phyloP scores from a whole-genome alignment of 2,329 filamentous ascomycete species.

The Clarireedia sp. region DNA sequence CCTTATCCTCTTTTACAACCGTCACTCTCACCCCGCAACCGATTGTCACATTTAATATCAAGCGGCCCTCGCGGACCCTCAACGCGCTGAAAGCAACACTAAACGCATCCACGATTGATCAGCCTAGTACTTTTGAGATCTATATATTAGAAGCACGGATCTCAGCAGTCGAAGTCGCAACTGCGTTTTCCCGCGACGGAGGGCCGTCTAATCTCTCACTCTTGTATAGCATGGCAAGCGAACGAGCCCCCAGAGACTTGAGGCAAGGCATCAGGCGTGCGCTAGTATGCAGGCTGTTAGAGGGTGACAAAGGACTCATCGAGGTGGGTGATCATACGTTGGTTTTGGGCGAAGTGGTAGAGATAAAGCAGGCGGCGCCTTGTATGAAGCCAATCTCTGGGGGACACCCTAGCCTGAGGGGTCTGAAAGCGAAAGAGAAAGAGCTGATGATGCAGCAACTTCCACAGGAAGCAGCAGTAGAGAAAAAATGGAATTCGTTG shows the following conservation, averaged over 20 bases:
- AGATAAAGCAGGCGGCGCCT: constrained; percentile 6
- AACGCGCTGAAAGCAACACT: constrained; percentile 16
- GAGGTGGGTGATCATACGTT: constrained; percentile 25
- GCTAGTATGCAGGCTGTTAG: constrained; percentile 18
- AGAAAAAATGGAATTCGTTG: too few species aligned
- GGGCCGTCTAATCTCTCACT: constrained; percentile 21
- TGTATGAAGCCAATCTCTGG: not conserved
- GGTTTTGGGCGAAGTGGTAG: constrained; percentile 21
- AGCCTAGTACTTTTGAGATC: not conserved
- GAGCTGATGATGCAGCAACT: too few species aligned
- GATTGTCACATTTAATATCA: constrained; percentile 29
- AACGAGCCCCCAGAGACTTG: not conserved
- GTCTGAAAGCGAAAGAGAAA: not conserved
- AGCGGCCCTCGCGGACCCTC: constrained; percentile 24
- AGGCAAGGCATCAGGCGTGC: constrained; percentile 9
- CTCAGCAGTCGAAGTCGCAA: not conserved
- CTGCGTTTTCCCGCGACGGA: not conserved
- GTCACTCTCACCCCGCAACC: constrained; percentile 25
- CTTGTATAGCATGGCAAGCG: not conserved
- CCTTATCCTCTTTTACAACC: constrained; percentile 30
- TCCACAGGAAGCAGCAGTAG: too few species aligned
- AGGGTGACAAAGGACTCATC: constrained; percentile 10
- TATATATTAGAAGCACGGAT: not conserved
- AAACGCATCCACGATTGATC: not conserved
- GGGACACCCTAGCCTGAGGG: not conserved